A percentile compares a stretch with the other conserved stretches of the same genome.
Evolutionary conservation across 176 grass and related monocot species (phyloP).

Genomic region (Eleusine coracana): DNA sequence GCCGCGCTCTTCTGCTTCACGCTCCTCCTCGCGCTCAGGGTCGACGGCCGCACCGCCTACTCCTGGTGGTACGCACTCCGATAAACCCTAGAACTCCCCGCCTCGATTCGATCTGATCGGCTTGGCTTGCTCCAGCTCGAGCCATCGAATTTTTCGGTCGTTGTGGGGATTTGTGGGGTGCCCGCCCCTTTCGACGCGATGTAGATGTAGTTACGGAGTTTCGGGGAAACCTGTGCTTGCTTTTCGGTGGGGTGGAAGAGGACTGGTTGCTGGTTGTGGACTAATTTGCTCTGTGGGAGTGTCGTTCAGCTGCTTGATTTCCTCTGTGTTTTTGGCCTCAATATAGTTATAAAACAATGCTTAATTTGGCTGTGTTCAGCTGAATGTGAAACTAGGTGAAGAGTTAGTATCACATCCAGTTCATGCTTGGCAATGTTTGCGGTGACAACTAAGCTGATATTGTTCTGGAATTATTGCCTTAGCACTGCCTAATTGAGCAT

Average conservation of each 20-base stretch:
- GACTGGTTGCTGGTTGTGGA: not conserved
- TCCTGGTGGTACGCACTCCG: constrained; percentile 88
- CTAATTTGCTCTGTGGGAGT: not conserved
- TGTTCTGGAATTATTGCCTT: not conserved
- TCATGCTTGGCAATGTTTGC: not conserved
- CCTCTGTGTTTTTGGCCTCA: not conserved
- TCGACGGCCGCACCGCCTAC: constrained; percentile 63
- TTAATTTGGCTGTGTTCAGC: not conserved
- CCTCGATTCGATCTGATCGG: constrained; percentile 1
- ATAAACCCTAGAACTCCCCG: constrained; percentile 45
- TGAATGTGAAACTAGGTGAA: not conserved
- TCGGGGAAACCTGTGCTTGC: not conserved
- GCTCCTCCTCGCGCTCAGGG: constrained; percentile 67
- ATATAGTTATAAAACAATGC: too few relatives aligned
- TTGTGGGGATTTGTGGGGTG: not conserved
- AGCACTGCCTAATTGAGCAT: not conserved
- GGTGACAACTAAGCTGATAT: not conserved
- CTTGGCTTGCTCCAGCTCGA: not conserved
- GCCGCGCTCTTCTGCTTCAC: constrained; percentile 89
- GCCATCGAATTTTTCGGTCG: not conserved
- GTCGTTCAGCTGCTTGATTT: not conserved
- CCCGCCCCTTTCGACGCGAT: not conserved
- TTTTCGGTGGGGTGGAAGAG: not conserved
- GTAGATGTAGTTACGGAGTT: constrained; percentile 7
- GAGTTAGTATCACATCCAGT: not conserved